phyloP scores from a whole-genome alignment of 1,284 basidiomycete genomes.

The Leccinum huronense region DNA sequence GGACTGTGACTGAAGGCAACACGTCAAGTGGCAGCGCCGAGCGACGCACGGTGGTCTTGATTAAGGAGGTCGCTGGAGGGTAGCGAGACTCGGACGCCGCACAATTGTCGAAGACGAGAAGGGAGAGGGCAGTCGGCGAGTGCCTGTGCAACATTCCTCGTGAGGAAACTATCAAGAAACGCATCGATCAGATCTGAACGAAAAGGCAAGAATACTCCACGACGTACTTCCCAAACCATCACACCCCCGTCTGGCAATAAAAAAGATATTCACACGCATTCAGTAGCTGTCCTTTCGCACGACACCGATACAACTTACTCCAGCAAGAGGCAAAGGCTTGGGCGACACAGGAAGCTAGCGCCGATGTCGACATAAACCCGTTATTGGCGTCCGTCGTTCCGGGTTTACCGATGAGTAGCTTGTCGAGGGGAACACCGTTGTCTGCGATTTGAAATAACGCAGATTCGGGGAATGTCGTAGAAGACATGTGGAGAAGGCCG shows the following conservation, averaged over 20 bases:
- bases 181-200: not conserved
- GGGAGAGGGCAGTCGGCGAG: too few relatives aligned
- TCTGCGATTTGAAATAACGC: not conserved
- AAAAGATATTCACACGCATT: not conserved
- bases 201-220: not conserved
- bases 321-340: conserved; percentile 6
- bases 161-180: not conserved
- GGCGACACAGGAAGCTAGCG: conserved; percentile 30
- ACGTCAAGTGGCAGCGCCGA: too few relatives aligned
- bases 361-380: conserved; percentile 53
- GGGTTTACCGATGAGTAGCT: conserved; percentile 4
- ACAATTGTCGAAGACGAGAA: too few relatives aligned
- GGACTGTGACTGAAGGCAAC: too few relatives aligned
- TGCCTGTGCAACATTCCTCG: too few relatives aligned
- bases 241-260: conserved; percentile 4
- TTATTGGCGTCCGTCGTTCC: not conserved
- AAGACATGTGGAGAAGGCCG: not conserved
- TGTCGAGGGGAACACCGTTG: not conserved
- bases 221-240: conserved; percentile 11
- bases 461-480: not conserved
- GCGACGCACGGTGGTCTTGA: too few relatives aligned
- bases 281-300: not conserved
- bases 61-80: too few relatives aligned
- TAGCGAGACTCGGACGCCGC: too few relatives aligned
- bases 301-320: conserved; percentile 2